These are phyloP conservation scores for Xylaria sp. DNA, from an alignment of 495 filamentous ascomycete species.

Conservation along the genomic window DNA sequence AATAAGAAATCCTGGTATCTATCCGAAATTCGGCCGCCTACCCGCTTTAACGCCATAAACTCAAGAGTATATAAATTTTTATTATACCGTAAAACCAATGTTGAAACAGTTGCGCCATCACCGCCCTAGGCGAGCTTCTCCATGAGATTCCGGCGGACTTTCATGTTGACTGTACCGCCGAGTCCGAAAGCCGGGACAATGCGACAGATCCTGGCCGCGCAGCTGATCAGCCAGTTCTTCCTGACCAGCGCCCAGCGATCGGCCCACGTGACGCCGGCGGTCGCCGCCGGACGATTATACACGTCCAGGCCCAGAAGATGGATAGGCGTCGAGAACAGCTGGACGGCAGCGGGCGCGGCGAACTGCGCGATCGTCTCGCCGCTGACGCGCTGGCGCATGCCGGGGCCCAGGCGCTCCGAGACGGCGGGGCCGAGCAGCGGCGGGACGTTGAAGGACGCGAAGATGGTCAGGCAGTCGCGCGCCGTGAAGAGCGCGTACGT, in stretches of 20 bases:
- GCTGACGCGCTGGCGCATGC: conserved; percentile 45
- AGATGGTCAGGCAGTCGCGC: conserved; percentile 90
- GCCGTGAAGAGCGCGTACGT: conserved; percentile 82
- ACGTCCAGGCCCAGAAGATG: conserved; percentile 89
- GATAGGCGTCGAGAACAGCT: conserved; percentile 83
- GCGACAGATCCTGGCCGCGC: conserved; percentile 81
- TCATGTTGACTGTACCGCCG: conserved; percentile 86
- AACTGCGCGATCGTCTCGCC: conserved; percentile 77
- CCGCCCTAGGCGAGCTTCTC: conserved; percentile 43
- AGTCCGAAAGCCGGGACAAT: conserved; percentile 95
- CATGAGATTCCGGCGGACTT: conserved; percentile 66
- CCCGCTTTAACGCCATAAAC: conserved; percentile 16
- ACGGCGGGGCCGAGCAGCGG: conserved; percentile 74
- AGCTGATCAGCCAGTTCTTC: conserved; percentile 79
- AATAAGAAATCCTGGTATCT: conserved; percentile 3
- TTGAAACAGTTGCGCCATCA: neutral
- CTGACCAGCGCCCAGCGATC: conserved; percentile 69
- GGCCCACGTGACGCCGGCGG: conserved; percentile 51
- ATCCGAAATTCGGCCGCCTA: neutral
- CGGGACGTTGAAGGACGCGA: conserved; percentile 92
- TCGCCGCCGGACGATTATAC: conserved; percentile 73
- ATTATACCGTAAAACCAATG: neutral
- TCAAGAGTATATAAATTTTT: neutral
- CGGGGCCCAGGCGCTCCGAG: conserved; percentile 58
- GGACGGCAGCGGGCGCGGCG: conserved; percentile 77